Percentiles rank a stretch among this genome's conserved stretches.
Evolutionary conservation across 139 green algal species (phyloP).

Genomic region (Chlorella sorokiniana): DNA sequence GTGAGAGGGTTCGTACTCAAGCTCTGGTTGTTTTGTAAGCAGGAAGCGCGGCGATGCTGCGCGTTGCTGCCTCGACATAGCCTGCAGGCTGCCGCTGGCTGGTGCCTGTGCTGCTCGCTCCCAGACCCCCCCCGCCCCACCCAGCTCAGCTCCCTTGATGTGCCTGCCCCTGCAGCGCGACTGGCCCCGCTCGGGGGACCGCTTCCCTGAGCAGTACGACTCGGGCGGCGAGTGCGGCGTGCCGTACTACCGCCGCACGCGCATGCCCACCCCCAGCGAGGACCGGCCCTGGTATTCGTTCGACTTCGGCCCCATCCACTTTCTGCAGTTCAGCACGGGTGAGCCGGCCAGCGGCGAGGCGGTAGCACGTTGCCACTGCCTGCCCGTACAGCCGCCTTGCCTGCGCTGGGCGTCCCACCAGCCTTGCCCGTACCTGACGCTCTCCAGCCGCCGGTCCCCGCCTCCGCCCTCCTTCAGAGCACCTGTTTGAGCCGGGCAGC

Average conservation of each 20-base stretch:
- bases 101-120: neutral
- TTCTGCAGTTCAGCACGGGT: slow-evolving; percentile 72
- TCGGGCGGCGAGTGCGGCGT: slow-evolving; percentile 75
- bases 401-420: too few relatives aligned
- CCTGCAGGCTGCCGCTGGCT: too few relatives aligned
- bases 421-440: neutral
- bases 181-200: slow-evolving; percentile 56
- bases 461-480: slow-evolving; percentile 48
- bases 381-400: neutral
- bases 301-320: slow-evolving; percentile 80
- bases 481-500: slow-evolving; percentile 61
- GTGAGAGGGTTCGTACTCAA: neutral
- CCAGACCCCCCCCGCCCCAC: neutral
- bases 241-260: slow-evolving; percentile 55
- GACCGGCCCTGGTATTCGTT: slow-evolving; percentile 57
- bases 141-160: neutral
- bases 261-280: slow-evolving; percentile 33
- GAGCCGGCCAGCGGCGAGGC: neutral
- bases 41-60: too few relatives aligned
- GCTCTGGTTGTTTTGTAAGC: neutral
- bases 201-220: slow-evolving; percentile 30
- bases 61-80: too few relatives aligned
- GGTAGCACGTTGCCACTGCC: neutral
- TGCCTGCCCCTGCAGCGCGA: slow-evolving; percentile 47
- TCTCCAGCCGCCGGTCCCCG: neutral